These are phyloP conservation scores for Simplicillium aogashimaense DNA, from an alignment of 2,329 filamentous ascomycete genomes.

Conservation along the genomic window DNA sequence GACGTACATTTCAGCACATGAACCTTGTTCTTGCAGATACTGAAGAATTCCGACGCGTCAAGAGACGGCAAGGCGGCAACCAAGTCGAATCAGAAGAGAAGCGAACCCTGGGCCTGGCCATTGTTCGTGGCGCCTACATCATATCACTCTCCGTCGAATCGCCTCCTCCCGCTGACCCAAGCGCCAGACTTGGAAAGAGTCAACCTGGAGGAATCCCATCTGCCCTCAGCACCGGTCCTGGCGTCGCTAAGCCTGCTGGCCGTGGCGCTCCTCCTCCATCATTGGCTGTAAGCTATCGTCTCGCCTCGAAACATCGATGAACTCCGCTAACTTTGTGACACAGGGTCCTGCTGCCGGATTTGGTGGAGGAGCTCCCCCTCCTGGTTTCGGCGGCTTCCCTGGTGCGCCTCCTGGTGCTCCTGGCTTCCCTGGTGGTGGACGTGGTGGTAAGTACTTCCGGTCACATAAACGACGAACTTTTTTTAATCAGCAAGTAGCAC, in stretches of 20 bases:
- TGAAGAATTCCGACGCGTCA: slow-evolving; percentile 90
- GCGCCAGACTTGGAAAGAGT: slow-evolving; percentile 73
- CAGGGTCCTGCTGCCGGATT: slow-evolving; percentile 78
- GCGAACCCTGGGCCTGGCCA: slow-evolving; percentile 89
- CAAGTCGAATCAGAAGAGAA: slow-evolving; percentile 90
- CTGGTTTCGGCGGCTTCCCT: slow-evolving; percentile 43
- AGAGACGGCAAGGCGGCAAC: slow-evolving; percentile 64
- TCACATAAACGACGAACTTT: slow-evolving; percentile 3
- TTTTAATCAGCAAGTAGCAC: slow-evolving; percentile 26
- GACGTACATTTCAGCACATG: slow-evolving; percentile 63
- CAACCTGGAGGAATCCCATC: slow-evolving; percentile 59
- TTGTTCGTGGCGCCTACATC: slow-evolving; percentile 88
- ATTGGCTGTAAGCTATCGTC: slow-evolving; percentile 51
- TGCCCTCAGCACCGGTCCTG: slow-evolving; percentile 71
- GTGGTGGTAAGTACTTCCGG: slow-evolving; percentile 38
- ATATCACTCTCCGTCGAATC: slow-evolving; percentile 93
- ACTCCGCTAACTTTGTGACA: slow-evolving; percentile 10
- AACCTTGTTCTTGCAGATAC: slow-evolving; percentile 97
- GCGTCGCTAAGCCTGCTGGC: slow-evolving; percentile 84
- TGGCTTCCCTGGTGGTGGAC: slow-evolving; percentile 42
- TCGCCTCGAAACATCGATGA: not conserved
- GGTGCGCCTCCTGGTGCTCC: slow-evolving; percentile 32
- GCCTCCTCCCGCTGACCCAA: slow-evolving; percentile 87
- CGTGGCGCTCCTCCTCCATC: slow-evolving; percentile 66
- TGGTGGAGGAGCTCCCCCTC: slow-evolving; percentile 60